A percentile compares a stretch with the other conserved stretches of the same genome.
These are phyloP conservation scores for Cystobasidium tubakii DNA, from an alignment of 768 basidiomycete species.

Conservation along the genomic window DNA sequence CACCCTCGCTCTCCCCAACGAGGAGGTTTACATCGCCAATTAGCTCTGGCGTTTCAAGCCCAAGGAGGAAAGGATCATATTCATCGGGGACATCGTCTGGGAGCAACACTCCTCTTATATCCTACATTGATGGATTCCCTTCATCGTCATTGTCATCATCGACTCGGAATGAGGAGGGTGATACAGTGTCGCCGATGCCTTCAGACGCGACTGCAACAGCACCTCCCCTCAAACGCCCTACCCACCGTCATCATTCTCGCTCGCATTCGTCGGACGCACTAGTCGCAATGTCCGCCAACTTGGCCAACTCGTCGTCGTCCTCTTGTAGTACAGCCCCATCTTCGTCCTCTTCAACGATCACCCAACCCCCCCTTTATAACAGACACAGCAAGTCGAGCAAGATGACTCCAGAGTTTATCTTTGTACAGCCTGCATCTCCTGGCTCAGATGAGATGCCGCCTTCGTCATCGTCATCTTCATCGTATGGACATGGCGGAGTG, in stretches of 20 bases:
- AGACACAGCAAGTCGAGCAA: background rate
- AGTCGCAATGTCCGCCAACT: slow-evolving; percentile 9
- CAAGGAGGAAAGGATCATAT: background rate
- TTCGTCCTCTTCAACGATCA: background rate
- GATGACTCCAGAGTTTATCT: slow-evolving; percentile 30
- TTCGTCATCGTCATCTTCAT: slow-evolving; percentile 5
- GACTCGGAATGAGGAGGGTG: too few species aligned
- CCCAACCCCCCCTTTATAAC: background rate
- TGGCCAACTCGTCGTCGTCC: too few species aligned
- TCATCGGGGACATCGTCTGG: background rate
- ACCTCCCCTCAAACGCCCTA: background rate
- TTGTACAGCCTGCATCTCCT: slow-evolving; percentile 27
- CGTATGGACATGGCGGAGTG: background rate
- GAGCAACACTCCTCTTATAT: background rate
- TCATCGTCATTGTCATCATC: background rate
- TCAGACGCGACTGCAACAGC: background rate
- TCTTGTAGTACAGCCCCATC: too few species aligned
- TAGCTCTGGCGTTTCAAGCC: background rate
- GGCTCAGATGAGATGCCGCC: background rate
- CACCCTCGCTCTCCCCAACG: slow-evolving; percentile 25
- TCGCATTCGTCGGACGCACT: slow-evolving; percentile 29
- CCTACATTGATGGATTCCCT: background rate
- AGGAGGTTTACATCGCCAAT: background rate
- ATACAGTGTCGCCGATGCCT: too few species aligned
- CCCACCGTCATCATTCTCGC: slow-evolving; percentile 24